A percentile compares a stretch with the other conserved stretches of the same genome.
Conservation (phyloP, 2,329 filamentous ascomycete species). For the Cercospora janseana region DNA sequence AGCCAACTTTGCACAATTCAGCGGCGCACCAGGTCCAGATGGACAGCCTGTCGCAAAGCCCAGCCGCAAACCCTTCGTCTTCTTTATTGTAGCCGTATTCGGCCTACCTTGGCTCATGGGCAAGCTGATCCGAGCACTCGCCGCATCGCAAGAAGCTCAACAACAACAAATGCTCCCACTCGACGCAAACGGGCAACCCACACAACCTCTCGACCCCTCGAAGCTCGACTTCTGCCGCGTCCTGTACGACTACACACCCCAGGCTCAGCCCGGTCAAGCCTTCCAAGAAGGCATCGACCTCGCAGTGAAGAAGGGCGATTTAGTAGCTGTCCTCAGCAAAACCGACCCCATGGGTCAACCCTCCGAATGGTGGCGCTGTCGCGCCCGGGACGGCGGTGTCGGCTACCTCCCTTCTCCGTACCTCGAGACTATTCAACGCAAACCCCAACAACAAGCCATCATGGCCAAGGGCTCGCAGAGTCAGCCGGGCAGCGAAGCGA, state of each 20-base stretch:
- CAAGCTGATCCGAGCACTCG: slow-evolving; percentile 85
- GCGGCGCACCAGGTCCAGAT: slow-evolving; percentile 62
- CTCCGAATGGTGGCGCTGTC: slow-evolving; percentile 96
- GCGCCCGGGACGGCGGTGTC: slow-evolving; percentile 82
- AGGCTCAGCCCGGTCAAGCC: slow-evolving; percentile 53
- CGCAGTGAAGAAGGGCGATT: slow-evolving; percentile 88
- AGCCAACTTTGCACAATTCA: slow-evolving; percentile 84
- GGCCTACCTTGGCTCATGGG: slow-evolving; percentile 95
- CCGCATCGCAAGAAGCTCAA: slow-evolving; percentile 80
- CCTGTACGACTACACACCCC: slow-evolving; percentile 88
- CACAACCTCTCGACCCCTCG: slow-evolving; percentile 69
- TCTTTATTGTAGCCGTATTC: slow-evolving; percentile 92
- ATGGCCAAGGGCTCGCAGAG: slow-evolving; percentile 45
- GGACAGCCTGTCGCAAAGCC: slow-evolving; percentile 67
- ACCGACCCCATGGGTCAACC: slow-evolving; percentile 87
- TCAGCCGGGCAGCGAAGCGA: slow-evolving; percentile 43
- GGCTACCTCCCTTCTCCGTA: slow-evolving; percentile 92
- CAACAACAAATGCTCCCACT: slow-evolving; percentile 57
- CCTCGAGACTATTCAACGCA: slow-evolving; percentile 69
- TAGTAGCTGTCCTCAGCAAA: slow-evolving; percentile 91
- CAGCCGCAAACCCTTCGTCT: slow-evolving; percentile 91
- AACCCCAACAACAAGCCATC: slow-evolving; percentile 48
- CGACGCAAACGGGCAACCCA: slow-evolving; percentile 45
- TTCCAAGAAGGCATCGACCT: slow-evolving; percentile 71
- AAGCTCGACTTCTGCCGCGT: slow-evolving; percentile 97